phyloP scores from a whole-genome alignment of 1,284 basidiomycete genomes.

The Termitomyces sp. region DNA sequence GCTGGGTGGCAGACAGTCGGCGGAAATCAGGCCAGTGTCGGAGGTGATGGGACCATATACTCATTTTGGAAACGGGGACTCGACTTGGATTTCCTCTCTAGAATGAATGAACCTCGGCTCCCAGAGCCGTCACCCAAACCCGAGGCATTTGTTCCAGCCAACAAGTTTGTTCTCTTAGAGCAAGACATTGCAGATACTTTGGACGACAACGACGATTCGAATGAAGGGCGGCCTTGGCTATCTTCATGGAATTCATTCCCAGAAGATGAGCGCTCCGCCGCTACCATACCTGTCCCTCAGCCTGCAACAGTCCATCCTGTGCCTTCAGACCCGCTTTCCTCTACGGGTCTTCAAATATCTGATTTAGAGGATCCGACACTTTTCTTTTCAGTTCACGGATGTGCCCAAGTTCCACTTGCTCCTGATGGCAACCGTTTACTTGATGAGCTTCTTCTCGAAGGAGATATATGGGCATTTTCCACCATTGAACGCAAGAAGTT shows the following conservation, averaged over 20 bases:
- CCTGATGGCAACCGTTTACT: constrained; percentile 32
- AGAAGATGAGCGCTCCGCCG: background rate
- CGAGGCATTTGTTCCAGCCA: background rate
- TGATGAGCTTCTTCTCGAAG: constrained; percentile 28
- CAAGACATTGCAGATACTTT: background rate
- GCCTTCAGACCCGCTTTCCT: background rate
- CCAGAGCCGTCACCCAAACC: background rate
- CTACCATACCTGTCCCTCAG: background rate
- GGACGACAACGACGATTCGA: constrained; percentile 5
- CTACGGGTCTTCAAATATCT: constrained; percentile 11
- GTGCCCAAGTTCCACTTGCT: constrained; percentile 26
- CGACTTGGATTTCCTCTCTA: constrained; percentile 37
- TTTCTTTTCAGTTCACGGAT: constrained; percentile 33
- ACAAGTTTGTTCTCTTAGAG: constrained; percentile 8
- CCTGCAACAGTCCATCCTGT: too few species aligned
- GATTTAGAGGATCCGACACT: constrained; percentile 24
- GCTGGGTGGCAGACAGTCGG: constrained; percentile 21
- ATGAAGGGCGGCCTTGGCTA: background rate
- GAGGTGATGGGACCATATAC: constrained; percentile 34
- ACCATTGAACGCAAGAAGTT: constrained; percentile 34
- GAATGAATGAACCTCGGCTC: background rate
- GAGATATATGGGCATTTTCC: constrained; percentile 41
- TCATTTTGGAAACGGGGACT: constrained; percentile 39
- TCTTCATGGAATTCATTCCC: background rate
- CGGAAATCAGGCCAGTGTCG: constrained; percentile 14